phyloP scores from a whole-genome alignment of 2,329 filamentous ascomycete species.

The Aspergillus clavatus region DNA sequence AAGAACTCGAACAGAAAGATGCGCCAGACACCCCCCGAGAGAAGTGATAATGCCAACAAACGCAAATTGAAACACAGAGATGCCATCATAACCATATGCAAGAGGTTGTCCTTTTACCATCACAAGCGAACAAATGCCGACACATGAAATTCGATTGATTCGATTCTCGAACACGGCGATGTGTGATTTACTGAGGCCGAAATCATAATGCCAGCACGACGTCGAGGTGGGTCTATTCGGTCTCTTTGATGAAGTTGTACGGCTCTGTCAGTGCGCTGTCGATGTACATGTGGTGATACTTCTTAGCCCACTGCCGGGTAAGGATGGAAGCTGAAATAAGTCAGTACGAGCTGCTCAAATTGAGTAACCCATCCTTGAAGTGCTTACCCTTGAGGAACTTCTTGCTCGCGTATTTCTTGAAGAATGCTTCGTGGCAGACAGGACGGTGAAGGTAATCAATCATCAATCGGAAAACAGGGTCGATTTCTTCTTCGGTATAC shows the following conservation, averaged over 20 bases:
- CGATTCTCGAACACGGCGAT: constrained; percentile 21
- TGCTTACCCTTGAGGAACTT: constrained; percentile 93
- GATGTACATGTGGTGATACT: constrained; percentile 50
- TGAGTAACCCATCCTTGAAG: not conserved
- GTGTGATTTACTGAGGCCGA: constrained; percentile 15
- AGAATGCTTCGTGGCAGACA: constrained; percentile 92
- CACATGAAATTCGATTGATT: constrained; percentile 33
- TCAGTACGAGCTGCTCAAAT: too few relatives aligned
- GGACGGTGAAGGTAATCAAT: constrained; percentile 91
- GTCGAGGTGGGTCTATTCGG: constrained; percentile 24
- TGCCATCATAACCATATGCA: constrained; percentile 39
- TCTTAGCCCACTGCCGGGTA: constrained; percentile 89
- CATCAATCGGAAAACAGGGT: constrained; percentile 90
- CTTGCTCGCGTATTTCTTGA: constrained; percentile 99
- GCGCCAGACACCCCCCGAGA: constrained; percentile 33
- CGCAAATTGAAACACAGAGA: constrained; percentile 30
- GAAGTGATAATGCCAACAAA: constrained; percentile 32
- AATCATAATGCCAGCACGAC: constrained; percentile 23
- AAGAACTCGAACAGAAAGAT: constrained; percentile 19
- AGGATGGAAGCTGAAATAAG: constrained; percentile 95
- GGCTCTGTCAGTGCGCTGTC: constrained; percentile 28
- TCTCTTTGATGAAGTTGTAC: constrained; percentile 30
- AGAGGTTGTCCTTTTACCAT: constrained; percentile 36
- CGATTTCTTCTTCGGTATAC: constrained; percentile 87
- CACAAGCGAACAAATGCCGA: constrained; percentile 40